Percentiles rank a stretch among this genome's conserved stretches.
Conservation (phyloP, 148 eudicot species). For the Camellia sinensis region DNA sequence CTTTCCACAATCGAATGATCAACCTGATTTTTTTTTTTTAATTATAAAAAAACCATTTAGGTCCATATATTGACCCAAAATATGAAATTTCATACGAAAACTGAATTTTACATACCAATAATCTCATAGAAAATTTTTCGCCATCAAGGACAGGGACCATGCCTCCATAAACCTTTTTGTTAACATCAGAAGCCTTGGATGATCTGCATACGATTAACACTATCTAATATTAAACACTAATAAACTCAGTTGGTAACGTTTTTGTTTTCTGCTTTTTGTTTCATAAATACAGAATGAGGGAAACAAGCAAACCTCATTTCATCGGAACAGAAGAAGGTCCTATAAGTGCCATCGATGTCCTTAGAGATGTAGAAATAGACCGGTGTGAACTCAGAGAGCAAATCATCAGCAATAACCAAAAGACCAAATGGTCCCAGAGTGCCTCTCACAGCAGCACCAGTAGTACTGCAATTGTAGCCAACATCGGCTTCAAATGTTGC, state of each 20-base stretch:
- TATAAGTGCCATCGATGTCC: conserved; percentile 48
- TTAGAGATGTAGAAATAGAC: conserved; percentile 75
- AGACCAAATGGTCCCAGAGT: conserved; percentile 89
- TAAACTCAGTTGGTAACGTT: too few species aligned
- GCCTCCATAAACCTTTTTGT: conserved; percentile 62
- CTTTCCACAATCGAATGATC: conserved; percentile 29
- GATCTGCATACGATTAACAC: conserved; percentile 41
- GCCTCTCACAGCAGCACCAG: conserved; percentile 52
- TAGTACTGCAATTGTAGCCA: conserved; percentile 57
- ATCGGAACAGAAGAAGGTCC: conserved; percentile 82
- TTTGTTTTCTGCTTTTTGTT: neutral
- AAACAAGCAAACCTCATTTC: conserved; percentile 42
- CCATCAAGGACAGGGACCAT: conserved; percentile 68
- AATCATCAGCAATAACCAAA: conserved; percentile 63
- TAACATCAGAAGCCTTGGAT: conserved; percentile 57
- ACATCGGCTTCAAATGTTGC: conserved; percentile 46
- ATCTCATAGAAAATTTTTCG: conserved; percentile 58
- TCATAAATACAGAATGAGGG: neutral
- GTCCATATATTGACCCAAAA: too few species aligned
- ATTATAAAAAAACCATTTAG: neutral
- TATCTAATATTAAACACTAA: neutral
- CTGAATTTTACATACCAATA: conserved; percentile 49
- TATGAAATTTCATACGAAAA: too few species aligned
- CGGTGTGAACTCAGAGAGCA: conserved; percentile 75
- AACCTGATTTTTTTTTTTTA: conserved; percentile 3